Base-by-base conservation (phyloP, 2,329 filamentous ascomycete genomes). In the Cytospora leucostoma region DNA sequence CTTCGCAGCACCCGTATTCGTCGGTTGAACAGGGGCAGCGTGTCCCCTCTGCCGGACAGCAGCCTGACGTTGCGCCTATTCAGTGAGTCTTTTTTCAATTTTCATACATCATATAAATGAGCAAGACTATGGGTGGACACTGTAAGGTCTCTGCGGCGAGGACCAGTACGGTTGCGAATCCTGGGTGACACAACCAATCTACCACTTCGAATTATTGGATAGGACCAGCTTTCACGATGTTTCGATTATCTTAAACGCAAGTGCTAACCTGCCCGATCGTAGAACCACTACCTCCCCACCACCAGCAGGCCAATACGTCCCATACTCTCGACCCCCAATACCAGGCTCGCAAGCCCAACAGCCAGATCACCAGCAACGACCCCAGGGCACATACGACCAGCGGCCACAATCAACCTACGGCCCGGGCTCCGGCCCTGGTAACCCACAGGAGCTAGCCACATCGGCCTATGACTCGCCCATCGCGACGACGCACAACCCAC, bases 381-480 rank as follows among this genome's bases (percentile, higher is more conserved):
- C 75, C 61, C 77, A 75, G 64, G 44, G 44, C n/a, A 19, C 44
- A 47, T 76, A 72, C 19, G 76, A 74, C 62, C 85, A 84, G 62
- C 85, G 84, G 17, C 88, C 87, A 4, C 84, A 88, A 71, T 89
- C 86, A 73, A 89, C 85, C 12, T 90, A 89, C 69, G 87, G 88
- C 11, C 56, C 61, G 17, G 50, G 56, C 21, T 60, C 61, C 4
- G 60, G 59, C 15, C 63, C 63, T n/a, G 37, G 56, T 34, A 85
- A 86, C 67, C 87, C 90, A 0, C 91, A 93, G 75, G 91, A 94
- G 76, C 80, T 94, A 54, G 88, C 90, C 33, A 92, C 90, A 0
- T 90, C 89, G 1, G 86, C 85, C 11, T 93, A 93, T 71, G 89
- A 93, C 74, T 90, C 89, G 4, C 90, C 90, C 50, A 82, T 90